Conservation (phyloP, 306 rosid genomes). For the Quercus variabilis region DNA sequence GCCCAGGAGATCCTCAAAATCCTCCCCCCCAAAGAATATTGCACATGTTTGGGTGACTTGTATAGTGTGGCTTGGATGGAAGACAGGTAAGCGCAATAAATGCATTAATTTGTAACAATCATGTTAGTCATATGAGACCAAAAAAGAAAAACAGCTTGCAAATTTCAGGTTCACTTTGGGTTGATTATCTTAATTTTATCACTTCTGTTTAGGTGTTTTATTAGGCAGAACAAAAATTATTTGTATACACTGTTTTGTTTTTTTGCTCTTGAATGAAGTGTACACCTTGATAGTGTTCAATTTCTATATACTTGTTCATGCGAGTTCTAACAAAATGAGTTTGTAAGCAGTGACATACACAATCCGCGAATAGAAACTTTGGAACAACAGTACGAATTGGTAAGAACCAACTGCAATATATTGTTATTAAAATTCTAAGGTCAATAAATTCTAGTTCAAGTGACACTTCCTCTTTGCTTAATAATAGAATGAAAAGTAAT, state of each 20-base stretch:
- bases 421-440: too few relatives aligned
- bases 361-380: too few relatives aligned
- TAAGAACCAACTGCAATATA: too few relatives aligned
- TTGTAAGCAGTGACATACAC: too few relatives aligned
- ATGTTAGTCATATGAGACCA: background rate
- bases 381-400: too few relatives aligned
- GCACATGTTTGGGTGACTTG: slow-evolving; percentile 84
- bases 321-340: background rate
- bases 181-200: background rate
- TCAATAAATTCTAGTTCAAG: too few relatives aligned
- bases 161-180: background rate
- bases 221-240: background rate
- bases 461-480: too few relatives aligned
- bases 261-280: too few relatives aligned
- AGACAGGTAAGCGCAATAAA: slow-evolving; percentile 56
- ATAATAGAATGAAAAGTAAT: too few relatives aligned
- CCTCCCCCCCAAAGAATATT: slow-evolving; percentile 64
- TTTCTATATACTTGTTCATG: background rate
- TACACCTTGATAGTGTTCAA: background rate
- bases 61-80: slow-evolving; percentile 96
- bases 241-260: background rate
- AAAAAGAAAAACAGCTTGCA: slow-evolving; percentile 1
- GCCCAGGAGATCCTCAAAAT: slow-evolving; percentile 64
- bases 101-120: background rate
- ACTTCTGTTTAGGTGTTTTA: background rate